Evolutionary conservation across 495 filamentous ascomycete species (phyloP).

Genomic region (Penicillium paradoxum): DNA sequence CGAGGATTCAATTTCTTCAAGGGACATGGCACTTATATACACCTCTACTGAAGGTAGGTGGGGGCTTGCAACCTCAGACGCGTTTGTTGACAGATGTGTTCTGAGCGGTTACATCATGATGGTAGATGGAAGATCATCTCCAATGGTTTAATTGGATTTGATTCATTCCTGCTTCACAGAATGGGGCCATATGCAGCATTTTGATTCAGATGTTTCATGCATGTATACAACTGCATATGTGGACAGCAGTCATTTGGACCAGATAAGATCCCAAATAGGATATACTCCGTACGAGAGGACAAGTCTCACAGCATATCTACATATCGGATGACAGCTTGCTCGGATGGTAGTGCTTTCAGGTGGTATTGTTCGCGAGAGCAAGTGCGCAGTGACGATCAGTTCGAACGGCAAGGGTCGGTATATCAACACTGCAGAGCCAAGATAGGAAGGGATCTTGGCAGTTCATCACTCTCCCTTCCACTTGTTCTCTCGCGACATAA

Average conservation of each 20-base stretch:
- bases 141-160: not conserved
- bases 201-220: not conserved
- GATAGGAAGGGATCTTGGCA: not conserved
- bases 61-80: not conserved
- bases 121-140: not conserved
- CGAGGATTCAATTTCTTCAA: not conserved
- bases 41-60: not conserved
- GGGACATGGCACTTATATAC: not conserved
- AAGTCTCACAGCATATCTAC: not conserved
- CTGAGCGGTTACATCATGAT: constrained; percentile 9
- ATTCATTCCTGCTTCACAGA: not conserved
- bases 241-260: not conserved
- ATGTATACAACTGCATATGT: no score
- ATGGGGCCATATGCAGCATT: not conserved
- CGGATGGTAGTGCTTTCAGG: not conserved
- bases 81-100: not conserved
- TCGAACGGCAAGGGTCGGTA: not conserved
- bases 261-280: not conserved
- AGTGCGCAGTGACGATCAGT: not conserved
- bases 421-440: not conserved
- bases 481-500: not conserved
- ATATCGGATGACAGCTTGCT: not conserved
- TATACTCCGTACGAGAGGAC: not conserved
- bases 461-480: not conserved
- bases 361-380: not conserved